These are phyloP conservation scores for Hyphopichia burtonii DNA, from an alignment of 1,139 yeast genomes.

Conservation along the genomic window DNA sequence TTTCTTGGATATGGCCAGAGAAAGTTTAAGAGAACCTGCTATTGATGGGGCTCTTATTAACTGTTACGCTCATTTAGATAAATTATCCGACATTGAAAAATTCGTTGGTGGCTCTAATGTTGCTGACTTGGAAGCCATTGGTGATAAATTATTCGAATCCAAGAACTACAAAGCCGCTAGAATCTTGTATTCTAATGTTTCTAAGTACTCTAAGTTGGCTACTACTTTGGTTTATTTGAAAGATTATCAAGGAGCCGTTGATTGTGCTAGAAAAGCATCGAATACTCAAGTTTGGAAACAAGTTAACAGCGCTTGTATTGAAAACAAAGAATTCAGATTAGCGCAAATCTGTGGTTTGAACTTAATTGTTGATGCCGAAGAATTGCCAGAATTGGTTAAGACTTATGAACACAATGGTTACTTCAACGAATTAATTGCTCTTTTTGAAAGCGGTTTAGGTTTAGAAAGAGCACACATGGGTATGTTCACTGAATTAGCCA, in stretches of 20 bases:
- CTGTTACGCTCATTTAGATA: slow-evolving; percentile 79
- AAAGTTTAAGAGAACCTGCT: slow-evolving; percentile 83
- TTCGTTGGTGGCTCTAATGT: slow-evolving; percentile 85
- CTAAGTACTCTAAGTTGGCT: slow-evolving; percentile 94
- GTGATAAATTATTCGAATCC: slow-evolving; percentile 83
- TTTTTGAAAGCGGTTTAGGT: slow-evolving; percentile 94
- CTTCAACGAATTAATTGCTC: slow-evolving; percentile 84
- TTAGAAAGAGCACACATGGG: slow-evolving; percentile 99
- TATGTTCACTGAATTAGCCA: slow-evolving; percentile 96
- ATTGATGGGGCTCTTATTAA: slow-evolving; percentile 91
- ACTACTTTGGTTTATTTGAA: slow-evolving; percentile 88
- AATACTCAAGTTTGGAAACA: slow-evolving; percentile 95
- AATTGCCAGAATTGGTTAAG: slow-evolving; percentile 82
- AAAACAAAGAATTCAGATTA: slow-evolving; percentile 88
- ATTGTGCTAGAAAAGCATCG: slow-evolving; percentile 97
- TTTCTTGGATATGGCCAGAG: slow-evolving; percentile 92
- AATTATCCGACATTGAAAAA: slow-evolving; percentile 77
- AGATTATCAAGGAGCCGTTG: slow-evolving; percentile 96
- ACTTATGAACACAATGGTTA: slow-evolving; percentile 90
- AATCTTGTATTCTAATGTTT: slow-evolving; percentile 77
- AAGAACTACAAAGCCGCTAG: slow-evolving; percentile 92
- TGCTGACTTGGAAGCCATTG: slow-evolving; percentile 88
- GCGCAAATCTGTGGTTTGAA: slow-evolving; percentile 99
- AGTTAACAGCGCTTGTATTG: slow-evolving; percentile 95
- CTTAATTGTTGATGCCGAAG: slow-evolving; percentile 96